Evolutionary conservation across 169 alveolate species (phyloP), one percentile per base, ranked within the genome.

Genomic region (Plasmodium berghei): DNA sequence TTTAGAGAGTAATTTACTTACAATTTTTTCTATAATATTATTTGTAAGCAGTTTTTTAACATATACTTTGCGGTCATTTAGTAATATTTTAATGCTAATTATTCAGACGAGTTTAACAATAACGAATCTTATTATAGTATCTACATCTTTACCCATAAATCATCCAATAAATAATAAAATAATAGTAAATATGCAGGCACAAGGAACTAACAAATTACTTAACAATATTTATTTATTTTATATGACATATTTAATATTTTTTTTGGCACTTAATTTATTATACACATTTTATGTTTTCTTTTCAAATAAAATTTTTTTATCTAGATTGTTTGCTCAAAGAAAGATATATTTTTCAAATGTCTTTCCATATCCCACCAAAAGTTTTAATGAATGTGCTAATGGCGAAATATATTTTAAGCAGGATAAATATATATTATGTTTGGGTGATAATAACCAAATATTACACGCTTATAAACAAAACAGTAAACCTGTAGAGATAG

Each of bases 241-340:
- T 40, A 86, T 86, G 87, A 45, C 72, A 34, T 71, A 70, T 48
- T 40, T 72, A 22, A 54, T 63, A 34, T 24, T 86, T 18, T 86
- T 86, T 86, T 71, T 86, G 40, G 74, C 61, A 5, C 28, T 71
- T 59, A 87, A 86, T 62, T 22, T 69, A 45, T 61, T 86, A 49
- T 83, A 83, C 62, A 66, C 69, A 18, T 83, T 55, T 52, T 83
- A 67, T 48, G 59, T 63, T 12, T 70, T 86, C 12, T 86, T 86
- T 70, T 48, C 89, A 4, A 20, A 77, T 45, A 52, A 55, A 69
- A 62, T 64, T 26, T 2, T 52, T 5, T 28, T 77, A 14, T 49
- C 77, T 22, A 77, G 64, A 70, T 49, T 48, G 10, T 77, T 77
- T 71, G 46, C 91, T 18, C 86, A 86, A 40, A 69, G 91, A 52